Percentiles rank a stretch among this genome's conserved stretches.
phyloP scores from a whole-genome alignment of 257 asterid species.

The Jacaranda copaia region DNA sequence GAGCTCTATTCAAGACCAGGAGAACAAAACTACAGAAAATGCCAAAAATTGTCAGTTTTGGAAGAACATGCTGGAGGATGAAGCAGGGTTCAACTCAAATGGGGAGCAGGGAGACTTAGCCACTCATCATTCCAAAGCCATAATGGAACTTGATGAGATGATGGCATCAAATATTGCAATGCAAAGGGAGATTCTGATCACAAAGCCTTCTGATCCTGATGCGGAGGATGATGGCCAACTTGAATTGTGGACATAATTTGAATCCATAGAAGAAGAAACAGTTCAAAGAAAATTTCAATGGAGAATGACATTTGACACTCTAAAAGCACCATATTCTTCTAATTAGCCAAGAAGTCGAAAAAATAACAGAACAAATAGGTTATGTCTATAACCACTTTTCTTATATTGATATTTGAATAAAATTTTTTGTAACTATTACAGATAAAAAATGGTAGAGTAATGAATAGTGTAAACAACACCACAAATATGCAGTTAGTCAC shows the following conservation, averaged over 20 bases:
- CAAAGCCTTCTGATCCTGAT: slow-evolving; percentile 17
- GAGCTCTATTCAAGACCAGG: slow-evolving; percentile 30
- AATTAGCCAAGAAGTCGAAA: neutral
- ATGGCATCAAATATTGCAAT: slow-evolving; percentile 32
- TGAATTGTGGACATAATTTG: slow-evolving; percentile 37
- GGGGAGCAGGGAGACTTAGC: slow-evolving; percentile 34
- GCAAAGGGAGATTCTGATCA: slow-evolving; percentile 25
- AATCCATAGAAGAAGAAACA: too few relatives aligned
- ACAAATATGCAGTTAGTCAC: slow-evolving; percentile 26
- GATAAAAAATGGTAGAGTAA: slow-evolving; percentile 40
- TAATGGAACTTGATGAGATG: slow-evolving; percentile 37
- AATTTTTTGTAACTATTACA: slow-evolving; percentile 45
- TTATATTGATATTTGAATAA: slow-evolving; percentile 47
- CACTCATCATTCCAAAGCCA: slow-evolving; percentile 26
- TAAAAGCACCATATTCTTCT: neutral
- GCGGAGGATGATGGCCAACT: slow-evolving; percentile 31
- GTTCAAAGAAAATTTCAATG: too few relatives aligned
- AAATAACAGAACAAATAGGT: neutral
- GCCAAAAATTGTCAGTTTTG: slow-evolving; percentile 38
- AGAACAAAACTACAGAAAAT: slow-evolving; percentile 21
- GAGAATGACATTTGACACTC: neutral
- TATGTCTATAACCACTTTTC: slow-evolving; percentile 42
- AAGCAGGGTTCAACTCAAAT: slow-evolving; percentile 25
- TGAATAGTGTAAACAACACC: slow-evolving; percentile 33
- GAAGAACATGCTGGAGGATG: slow-evolving; percentile 46